Evolutionary conservation across 768 basidiomycete species (phyloP).

Genomic region (Collybia nuda): DNA sequence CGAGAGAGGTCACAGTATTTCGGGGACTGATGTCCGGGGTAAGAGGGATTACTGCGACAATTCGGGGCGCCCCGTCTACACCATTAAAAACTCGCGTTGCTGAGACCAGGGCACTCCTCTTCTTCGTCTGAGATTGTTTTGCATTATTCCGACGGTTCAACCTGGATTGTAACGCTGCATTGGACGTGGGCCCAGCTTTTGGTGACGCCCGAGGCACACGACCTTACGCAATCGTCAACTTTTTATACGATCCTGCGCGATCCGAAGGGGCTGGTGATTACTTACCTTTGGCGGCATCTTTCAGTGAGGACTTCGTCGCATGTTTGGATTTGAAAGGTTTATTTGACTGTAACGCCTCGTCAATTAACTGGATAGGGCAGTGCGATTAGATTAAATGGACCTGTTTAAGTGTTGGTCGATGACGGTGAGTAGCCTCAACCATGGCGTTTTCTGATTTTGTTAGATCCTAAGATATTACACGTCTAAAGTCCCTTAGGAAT

Average conservation of each 20-base stretch:
- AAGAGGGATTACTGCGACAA: constrained; percentile 87
- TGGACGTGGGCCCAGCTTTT: constrained; percentile 49
- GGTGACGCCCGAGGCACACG: constrained; percentile 53
- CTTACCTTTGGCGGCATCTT: constrained; percentile 82
- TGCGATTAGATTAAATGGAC: constrained; percentile 27
- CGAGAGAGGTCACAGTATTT: constrained; percentile 54
- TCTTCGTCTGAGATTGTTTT: constrained; percentile 77
- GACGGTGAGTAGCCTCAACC: constrained; percentile 53
- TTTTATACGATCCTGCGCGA: neutral
- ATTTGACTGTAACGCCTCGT: constrained; percentile 58
- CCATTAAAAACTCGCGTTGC: constrained; percentile 80
- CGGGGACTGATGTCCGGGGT: constrained; percentile 60
- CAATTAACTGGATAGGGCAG: neutral
- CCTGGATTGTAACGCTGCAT: constrained; percentile 64
- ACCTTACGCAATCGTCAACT: constrained; percentile 35
- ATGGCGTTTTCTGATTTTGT: constrained; percentile 18
- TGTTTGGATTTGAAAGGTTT: constrained; percentile 93
- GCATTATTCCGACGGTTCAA: constrained; percentile 81
- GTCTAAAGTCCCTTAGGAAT: too few species aligned
- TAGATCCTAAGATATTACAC: too few species aligned
- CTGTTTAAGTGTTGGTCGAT: constrained; percentile 88
- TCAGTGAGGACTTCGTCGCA: constrained; percentile 81
- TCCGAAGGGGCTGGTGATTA: neutral
- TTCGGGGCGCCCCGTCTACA: constrained; percentile 75
- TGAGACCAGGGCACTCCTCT: constrained; percentile 65